phyloP scores from a whole-genome alignment of 2,329 filamentous ascomycete species.

The Zasmidium cellare region DNA sequence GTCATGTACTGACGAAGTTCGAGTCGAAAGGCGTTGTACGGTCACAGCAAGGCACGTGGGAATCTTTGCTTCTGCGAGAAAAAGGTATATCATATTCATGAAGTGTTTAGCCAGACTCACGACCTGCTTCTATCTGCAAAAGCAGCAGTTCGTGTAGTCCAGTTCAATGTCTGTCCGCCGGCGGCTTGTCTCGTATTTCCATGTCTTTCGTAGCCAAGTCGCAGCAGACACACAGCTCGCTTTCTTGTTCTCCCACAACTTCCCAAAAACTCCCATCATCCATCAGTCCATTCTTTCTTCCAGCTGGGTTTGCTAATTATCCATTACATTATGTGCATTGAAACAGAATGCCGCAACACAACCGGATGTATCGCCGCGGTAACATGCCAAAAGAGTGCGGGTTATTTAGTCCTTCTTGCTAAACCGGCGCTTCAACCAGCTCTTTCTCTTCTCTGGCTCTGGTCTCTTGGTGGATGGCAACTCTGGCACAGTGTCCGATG shows the following conservation, averaged over 20 bases:
- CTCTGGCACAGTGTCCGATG: slow-evolving; percentile 9
- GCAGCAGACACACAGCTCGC: slow-evolving; percentile 1
- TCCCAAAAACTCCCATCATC: background rate
- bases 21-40: background rate
- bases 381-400: background rate
- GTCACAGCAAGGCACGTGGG: background rate
- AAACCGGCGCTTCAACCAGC: slow-evolving; percentile 83
- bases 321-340: slow-evolving; percentile 13
- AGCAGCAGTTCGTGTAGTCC: background rate
- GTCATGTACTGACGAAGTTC: background rate
- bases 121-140: background rate
- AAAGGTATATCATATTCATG: slow-evolving; percentile 5
- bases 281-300: background rate
- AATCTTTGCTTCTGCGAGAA: background rate
- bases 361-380: background rate
- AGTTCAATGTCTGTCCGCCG: background rate
- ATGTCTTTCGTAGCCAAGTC: slow-evolving; percentile 6
- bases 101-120: background rate
- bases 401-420: slow-evolving; percentile 57
- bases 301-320: background rate
- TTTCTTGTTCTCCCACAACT: slow-evolving; percentile 5
- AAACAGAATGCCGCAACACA: slow-evolving; percentile 1
- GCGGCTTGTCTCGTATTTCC: background rate
- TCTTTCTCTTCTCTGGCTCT: slow-evolving; percentile 73
- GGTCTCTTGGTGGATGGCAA: slow-evolving; percentile 28